A percentile compares a stretch with the other conserved stretches of the same genome.
Evolutionary conservation across 495 filamentous ascomycete species (phyloP).

Genomic region (Geoglossum glabrum): DNA sequence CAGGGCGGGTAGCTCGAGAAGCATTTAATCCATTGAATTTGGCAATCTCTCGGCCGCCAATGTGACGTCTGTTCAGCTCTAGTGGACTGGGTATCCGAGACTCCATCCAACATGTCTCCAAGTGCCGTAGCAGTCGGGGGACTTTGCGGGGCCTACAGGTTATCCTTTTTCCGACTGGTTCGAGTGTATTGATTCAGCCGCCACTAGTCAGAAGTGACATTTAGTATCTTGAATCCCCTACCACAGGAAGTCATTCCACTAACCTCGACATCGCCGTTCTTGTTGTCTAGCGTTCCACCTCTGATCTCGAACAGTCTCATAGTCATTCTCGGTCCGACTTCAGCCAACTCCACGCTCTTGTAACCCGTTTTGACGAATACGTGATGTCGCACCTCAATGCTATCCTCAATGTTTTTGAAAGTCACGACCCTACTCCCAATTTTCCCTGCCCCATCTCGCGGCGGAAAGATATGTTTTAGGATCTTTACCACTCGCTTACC

Average conservation of each 20-base stretch:
- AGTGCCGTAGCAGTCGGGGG: neutral
- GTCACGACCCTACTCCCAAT: conserved; percentile 77
- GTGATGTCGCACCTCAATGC: conserved; percentile 69
- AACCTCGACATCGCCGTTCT: conserved; percentile 74
- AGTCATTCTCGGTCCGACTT: conserved; percentile 90
- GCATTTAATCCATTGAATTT: no score
- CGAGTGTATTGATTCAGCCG: conserved; percentile 84
- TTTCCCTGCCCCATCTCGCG: conserved; percentile 54
- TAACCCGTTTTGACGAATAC: conserved; percentile 72
- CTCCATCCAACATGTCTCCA: neutral
- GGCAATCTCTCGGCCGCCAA: neutral
- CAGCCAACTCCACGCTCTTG: conserved; percentile 75
- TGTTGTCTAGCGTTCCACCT: conserved; percentile 83
- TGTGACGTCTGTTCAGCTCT: neutral
- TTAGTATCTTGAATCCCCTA: neutral
- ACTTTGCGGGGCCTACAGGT: conserved; percentile 30
- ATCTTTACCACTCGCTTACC: conserved; percentile 75
- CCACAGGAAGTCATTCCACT: neutral
- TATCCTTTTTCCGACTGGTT: conserved; percentile 81
- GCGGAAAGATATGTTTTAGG: conserved; percentile 86
- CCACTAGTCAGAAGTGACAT: conserved; percentile 33
- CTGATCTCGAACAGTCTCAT: conserved; percentile 92
- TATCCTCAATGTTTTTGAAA: conserved; percentile 89
- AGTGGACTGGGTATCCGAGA: neutral
- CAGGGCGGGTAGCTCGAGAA: no score